phyloP scores from a whole-genome alignment of 495 filamentous ascomycete genomes.

The Hyphodiscus hymeniophilus region DNA sequence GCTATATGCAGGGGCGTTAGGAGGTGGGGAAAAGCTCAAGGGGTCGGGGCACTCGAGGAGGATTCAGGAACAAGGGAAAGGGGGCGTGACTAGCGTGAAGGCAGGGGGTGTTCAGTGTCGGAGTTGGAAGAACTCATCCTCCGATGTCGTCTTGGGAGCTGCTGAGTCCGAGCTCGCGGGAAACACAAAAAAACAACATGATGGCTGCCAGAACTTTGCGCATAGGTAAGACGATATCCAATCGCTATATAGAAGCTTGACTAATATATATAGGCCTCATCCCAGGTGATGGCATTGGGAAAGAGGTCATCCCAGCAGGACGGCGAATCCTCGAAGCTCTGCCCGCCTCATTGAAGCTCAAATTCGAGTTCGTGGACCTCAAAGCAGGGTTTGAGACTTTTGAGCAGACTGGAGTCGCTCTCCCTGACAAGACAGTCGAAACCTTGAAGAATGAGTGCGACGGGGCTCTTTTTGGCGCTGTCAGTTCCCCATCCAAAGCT shows the following conservation, averaged over 20 bases:
- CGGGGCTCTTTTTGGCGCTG: constrained; percentile 93
- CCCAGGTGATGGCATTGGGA: constrained; percentile 95
- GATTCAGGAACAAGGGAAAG: neutral
- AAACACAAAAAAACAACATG: constrained; percentile 6
- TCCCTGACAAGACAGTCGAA: constrained; percentile 85
- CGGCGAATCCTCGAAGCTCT: constrained; percentile 85
- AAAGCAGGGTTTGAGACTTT: constrained; percentile 91
- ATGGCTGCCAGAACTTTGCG: constrained; percentile 50
- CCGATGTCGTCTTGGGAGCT: neutral
- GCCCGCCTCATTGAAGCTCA: constrained; percentile 69
- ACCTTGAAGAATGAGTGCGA: constrained; percentile 82
- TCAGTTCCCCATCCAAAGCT: constrained; percentile 81
- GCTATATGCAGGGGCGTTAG: neutral
- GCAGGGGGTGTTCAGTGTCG: neutral
- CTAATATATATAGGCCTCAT: constrained; percentile 62
- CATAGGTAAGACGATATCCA: constrained; percentile 41
- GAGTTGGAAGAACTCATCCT: neutral
- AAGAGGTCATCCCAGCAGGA: constrained; percentile 95
- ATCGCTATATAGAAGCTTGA: neutral
- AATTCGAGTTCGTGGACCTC: constrained; percentile 89
- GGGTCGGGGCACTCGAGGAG: neutral
- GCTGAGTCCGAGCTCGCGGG: constrained; percentile 15
- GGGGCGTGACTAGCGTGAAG: neutral
- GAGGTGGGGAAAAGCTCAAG: neutral
- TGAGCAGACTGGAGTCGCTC: constrained; percentile 73